Evolutionary conservation across 257 asterid species (phyloP).

Genomic region (Apocynum venetum): DNA sequence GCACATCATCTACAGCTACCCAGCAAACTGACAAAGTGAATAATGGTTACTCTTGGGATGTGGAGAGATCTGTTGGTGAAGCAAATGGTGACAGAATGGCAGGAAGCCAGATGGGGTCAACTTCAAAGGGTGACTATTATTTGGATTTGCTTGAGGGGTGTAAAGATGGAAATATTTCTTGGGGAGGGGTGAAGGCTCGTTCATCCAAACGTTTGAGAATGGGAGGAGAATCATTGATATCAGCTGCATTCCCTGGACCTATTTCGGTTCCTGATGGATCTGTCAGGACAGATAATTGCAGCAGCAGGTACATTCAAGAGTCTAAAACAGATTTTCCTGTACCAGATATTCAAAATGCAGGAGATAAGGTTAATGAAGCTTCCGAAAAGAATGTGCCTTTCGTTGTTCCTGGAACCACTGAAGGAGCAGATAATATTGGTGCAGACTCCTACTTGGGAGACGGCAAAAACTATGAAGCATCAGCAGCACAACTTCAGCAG

Average conservation of each 20-base stretch:
- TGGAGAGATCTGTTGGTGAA: slow-evolving; percentile 24
- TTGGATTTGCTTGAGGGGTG: slow-evolving; percentile 70
- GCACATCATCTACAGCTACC: slow-evolving; percentile 46
- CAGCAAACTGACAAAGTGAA: slow-evolving; percentile 29
- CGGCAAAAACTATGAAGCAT: slow-evolving; percentile 26
- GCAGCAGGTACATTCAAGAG: slow-evolving; percentile 36
- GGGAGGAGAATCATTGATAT: slow-evolving; percentile 53
- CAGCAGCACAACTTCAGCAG: slow-evolving; percentile 28
- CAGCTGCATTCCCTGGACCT: slow-evolving; percentile 20
- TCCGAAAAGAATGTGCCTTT: slow-evolving; percentile 22
- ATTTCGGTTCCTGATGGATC: slow-evolving; percentile 32
- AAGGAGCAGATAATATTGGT: slow-evolving; percentile 31
- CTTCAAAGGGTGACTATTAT: slow-evolving; percentile 30
- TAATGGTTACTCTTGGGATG: slow-evolving; percentile 21
- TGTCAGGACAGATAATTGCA: slow-evolving; percentile 34
- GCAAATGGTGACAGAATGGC: slow-evolving; percentile 38
- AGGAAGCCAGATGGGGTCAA: slow-evolving; percentile 30
- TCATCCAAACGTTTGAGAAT: slow-evolving; percentile 66
- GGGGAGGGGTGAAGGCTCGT: slow-evolving; percentile 93
- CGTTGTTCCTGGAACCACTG: slow-evolving; percentile 21
- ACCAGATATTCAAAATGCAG: slow-evolving; percentile 42
- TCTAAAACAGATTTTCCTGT: slow-evolving; percentile 23
- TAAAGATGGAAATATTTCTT: slow-evolving; percentile 59
- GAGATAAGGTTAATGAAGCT: slow-evolving; percentile 33
- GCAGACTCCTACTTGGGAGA: slow-evolving; percentile 23